phyloP scores from a whole-genome alignment of 2,329 filamentous ascomycete genomes.

The Phoma sp. region DNA sequence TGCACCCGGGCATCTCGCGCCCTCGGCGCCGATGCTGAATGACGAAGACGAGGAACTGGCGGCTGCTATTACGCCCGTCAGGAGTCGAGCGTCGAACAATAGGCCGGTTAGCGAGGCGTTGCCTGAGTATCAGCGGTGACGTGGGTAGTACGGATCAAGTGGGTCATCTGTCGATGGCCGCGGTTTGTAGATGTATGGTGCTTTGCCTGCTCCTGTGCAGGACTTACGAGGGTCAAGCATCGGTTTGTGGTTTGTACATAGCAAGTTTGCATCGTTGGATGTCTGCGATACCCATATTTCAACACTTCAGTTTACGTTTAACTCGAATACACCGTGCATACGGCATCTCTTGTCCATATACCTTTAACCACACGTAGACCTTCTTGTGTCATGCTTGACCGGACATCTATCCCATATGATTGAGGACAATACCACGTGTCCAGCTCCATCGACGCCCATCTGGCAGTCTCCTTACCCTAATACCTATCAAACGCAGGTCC shows the following conservation, averaged over 20 bases:
- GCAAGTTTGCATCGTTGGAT: too few species aligned
- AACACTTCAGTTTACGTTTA: too few species aligned
- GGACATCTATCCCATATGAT: background rate
- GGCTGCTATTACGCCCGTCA: constrained; percentile 32
- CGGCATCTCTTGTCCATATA: too few species aligned
- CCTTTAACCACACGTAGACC: background rate
- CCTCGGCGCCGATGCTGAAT: constrained; percentile 42
- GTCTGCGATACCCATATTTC: too few species aligned
- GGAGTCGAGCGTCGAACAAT: constrained; percentile 16
- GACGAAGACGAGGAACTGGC: constrained; percentile 45
- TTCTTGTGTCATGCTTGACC: background rate
- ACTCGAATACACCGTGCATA: too few species aligned
- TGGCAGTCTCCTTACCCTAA: background rate
- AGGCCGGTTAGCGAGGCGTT: constrained; percentile 35
- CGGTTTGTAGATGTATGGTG: constrained; percentile 14
- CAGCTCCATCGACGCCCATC: background rate
- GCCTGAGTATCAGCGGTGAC: constrained; percentile 40
- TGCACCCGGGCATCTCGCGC: constrained; percentile 14
- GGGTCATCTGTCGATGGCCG: background rate
- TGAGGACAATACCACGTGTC: background rate
- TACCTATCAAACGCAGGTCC: background rate
- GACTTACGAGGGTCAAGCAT: background rate
- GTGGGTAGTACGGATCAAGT: background rate
- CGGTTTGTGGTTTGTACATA: background rate
- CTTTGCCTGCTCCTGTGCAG: constrained; percentile 12